phyloP scores from a whole-genome alignment of 257 asterid species.

The Nicotiana obtusifolia region DNA sequence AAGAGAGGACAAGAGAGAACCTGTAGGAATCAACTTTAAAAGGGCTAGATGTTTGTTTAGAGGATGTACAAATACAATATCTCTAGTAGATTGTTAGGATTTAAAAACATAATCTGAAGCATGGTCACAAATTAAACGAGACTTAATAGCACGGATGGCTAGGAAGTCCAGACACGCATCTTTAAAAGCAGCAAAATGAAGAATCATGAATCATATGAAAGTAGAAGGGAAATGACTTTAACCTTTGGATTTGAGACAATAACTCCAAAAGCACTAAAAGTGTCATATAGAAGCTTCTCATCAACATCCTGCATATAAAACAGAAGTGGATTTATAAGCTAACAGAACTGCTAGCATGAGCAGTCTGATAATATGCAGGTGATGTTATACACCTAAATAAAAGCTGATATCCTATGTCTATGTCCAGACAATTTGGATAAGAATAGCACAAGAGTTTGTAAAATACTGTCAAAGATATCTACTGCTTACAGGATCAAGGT shows the following conservation, averaged over 20 bases:
- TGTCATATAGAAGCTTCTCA: conserved; percentile 91
- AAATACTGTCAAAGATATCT: neutral
- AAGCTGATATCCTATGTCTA: neutral
- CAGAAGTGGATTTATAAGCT: conserved; percentile 2
- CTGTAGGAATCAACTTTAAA: neutral
- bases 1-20: neutral
- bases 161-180: neutral
- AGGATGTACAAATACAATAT: neutral
- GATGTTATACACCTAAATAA: neutral
- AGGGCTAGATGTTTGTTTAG: neutral
- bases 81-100: neutral
- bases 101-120: neutral
- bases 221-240: conserved; percentile 17
- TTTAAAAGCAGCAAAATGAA: neutral
- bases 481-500: conserved; percentile 89
- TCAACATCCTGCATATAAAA: conserved; percentile 80
- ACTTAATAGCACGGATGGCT: neutral
- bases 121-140: neutral
- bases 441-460: neutral
- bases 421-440: neutral
- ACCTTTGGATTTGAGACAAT: conserved; percentile 95
- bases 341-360: neutral
- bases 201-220: neutral
- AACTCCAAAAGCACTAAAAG: conserved; percentile 94
- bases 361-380: neutral